These are phyloP conservation scores for Yamadazyma kitorensis DNA, from an alignment of 805 yeast species.

Conservation along the genomic window DNA sequence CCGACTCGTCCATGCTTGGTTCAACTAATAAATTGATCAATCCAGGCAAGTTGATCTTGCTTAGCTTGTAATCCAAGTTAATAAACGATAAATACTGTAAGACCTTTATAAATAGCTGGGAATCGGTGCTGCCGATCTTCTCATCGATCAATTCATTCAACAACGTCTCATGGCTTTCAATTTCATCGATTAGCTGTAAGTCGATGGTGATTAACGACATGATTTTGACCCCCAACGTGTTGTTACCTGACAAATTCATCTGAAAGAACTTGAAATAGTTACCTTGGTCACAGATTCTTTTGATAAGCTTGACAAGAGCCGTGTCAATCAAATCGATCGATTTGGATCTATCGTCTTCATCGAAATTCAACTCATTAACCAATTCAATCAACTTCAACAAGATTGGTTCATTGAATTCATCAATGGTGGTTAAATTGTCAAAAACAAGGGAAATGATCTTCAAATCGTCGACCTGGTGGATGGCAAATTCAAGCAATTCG, in stretches of 20 bases:
- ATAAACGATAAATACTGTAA: constrained; percentile 12
- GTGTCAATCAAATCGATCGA: background rate
- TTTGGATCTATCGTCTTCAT: background rate
- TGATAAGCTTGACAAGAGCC: constrained; percentile 2
- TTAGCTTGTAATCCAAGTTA: constrained; percentile 4
- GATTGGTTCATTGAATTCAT: background rate
- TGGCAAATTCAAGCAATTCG: constrained; percentile 10
- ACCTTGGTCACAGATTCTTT: constrained; percentile 8
- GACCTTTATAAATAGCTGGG: constrained; percentile 4
- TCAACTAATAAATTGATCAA: constrained; percentile 18
- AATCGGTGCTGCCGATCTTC: constrained; percentile 3
- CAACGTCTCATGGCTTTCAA: constrained; percentile 3
- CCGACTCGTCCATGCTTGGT: constrained; percentile 27
- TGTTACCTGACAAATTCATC: constrained; percentile 3
- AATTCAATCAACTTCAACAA: constrained; percentile 5
- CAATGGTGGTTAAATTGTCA: constrained; percentile 4
- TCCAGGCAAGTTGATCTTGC: constrained; percentile 4
- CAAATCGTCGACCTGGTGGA: constrained; percentile 5
- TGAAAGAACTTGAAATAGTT: constrained; percentile 7
- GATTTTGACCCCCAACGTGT: constrained; percentile 6
- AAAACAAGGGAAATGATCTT: constrained; percentile 10
- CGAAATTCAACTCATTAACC: constrained; percentile 4
- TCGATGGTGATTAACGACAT: constrained; percentile 6
- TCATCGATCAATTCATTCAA: constrained; percentile 6
- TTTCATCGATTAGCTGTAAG: constrained; percentile 6